phyloP scores from a whole-genome alignment of 108 stramenopile genomes.

The Pseudonitzschia multistriata region DNA sequence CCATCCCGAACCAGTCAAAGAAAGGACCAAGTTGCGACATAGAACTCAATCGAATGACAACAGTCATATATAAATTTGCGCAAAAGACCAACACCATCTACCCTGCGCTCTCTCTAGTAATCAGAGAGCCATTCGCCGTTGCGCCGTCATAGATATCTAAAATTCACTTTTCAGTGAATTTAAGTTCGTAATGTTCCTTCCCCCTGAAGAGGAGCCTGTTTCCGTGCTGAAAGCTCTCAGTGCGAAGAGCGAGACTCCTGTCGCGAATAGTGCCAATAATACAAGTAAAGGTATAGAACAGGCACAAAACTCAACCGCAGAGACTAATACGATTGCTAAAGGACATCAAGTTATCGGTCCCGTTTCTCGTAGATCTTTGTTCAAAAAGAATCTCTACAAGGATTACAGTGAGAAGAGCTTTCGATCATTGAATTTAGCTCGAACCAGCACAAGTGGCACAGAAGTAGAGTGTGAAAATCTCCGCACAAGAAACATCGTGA shows the following conservation, averaged over 20 bases:
- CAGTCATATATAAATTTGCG: no score
- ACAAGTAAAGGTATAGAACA: no score
- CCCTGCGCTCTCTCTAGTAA: no score
- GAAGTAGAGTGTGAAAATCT: not conserved
- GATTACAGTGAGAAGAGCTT: not conserved
- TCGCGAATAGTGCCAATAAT: not conserved
- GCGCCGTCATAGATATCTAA: no score
- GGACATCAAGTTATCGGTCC: not conserved
- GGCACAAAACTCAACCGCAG: no score
- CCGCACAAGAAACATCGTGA: constrained; percentile 1
- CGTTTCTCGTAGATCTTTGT: not conserved
- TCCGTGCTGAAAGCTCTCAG: not conserved
- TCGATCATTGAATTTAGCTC: not conserved
- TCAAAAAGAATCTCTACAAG: not conserved
- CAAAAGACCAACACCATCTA: no score
- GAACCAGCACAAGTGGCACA: not conserved
- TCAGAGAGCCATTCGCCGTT: no score
- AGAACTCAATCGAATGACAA: no score
- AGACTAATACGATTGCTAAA: not conserved
- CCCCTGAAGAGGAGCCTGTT: not conserved
- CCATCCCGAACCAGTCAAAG: no score
- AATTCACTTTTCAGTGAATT: no score
- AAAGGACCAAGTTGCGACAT: no score
- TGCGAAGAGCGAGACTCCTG: not conserved
- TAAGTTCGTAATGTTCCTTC: not conserved